Evolutionary conservation across 2,329 filamentous ascomycete genomes (phyloP), one percentile per base, ranked within the genome.

Genomic region (Cladophialophora immunda): DNA sequence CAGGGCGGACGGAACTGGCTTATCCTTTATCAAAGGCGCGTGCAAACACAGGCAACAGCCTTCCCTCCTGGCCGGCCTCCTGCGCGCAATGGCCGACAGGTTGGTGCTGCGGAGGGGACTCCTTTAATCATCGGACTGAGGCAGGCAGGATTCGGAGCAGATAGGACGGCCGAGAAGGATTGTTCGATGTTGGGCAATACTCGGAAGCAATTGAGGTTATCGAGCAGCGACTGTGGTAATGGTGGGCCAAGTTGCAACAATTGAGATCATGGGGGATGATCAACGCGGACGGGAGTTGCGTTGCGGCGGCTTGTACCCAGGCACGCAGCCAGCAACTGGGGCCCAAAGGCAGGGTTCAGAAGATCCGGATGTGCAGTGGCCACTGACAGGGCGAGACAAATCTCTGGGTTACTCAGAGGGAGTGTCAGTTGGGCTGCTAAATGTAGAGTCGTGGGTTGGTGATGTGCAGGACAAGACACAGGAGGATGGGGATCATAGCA

Each of bases 101-200:
- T 62, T 64, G 60, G 58, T 70, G 68, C 62, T 70, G 57, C 57
- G 34, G 63, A 45, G 55, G 41, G 29, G 27, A 58, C 62, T 63
- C 65, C 58, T 70, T 57, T 60, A 60, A 66, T 70, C 68, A 70
- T 70, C 68, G 68, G 68, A 65, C 55, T 61, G 29, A 25, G 25
- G 47, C 66, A 36, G 50, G 61, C 8, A 34, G 29, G 22, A 50
- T 22, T 53, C 45, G 27, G 47, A 34, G 19, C 17, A 54, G 53
- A 58, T 27, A 62, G 52, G 62, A 36, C 30, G 30, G 15, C 30
- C 34, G 17, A 34, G 36, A 54, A 32, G 50, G 52, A 41, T 22
- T 17, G 15, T 57, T 53, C 38, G 54, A 53, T 22, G 47, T 25
- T 41, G n/a, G 52, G 53, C 38, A 53, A 25, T 34, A 17, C 19